Evolutionary conservation across 306 rosid species (phyloP).

Genomic region (Sesbania bispinosa): DNA sequence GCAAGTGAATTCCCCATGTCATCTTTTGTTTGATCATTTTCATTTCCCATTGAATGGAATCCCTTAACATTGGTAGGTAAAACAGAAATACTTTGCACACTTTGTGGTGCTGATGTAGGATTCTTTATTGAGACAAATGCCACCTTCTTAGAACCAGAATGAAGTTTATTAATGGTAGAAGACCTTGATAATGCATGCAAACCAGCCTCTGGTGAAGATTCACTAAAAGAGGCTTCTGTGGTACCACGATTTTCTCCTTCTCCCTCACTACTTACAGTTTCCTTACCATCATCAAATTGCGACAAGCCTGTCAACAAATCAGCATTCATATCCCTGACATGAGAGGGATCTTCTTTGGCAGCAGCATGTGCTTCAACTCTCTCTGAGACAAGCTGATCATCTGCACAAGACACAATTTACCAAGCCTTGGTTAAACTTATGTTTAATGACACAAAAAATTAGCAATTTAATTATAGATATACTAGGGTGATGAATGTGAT

Average conservation of each 20-base stretch:
- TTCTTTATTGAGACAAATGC: slow-evolving; percentile 65
- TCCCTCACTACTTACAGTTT: slow-evolving; percentile 5
- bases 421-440: neutral
- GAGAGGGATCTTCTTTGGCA: slow-evolving; percentile 17
- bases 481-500: neutral
- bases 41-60: slow-evolving; percentile 33
- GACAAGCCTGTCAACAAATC: slow-evolving; percentile 28
- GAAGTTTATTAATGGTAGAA: slow-evolving; percentile 20
- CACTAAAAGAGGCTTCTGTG: slow-evolving; percentile 13
- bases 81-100: slow-evolving; percentile 19
- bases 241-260: slow-evolving; percentile 26
- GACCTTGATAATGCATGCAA: slow-evolving; percentile 27
- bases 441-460: neutral
- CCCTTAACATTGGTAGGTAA: slow-evolving; percentile 17
- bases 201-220: slow-evolving; percentile 20
- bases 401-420: slow-evolving; percentile 32
- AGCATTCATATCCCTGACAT: slow-evolving; percentile 5
- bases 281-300: slow-evolving; percentile 14
- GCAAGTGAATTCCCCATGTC: slow-evolving; percentile 42
- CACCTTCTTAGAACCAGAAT: slow-evolving; percentile 41
- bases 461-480: neutral
- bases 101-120: slow-evolving; percentile 19
- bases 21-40: slow-evolving; percentile 34
- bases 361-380: slow-evolving; percentile 18
- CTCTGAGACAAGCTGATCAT: slow-evolving; percentile 32